phyloP scores from a whole-genome alignment of 371 early-diverging fungal species.

The Polyrhizophydium stewartii region DNA sequence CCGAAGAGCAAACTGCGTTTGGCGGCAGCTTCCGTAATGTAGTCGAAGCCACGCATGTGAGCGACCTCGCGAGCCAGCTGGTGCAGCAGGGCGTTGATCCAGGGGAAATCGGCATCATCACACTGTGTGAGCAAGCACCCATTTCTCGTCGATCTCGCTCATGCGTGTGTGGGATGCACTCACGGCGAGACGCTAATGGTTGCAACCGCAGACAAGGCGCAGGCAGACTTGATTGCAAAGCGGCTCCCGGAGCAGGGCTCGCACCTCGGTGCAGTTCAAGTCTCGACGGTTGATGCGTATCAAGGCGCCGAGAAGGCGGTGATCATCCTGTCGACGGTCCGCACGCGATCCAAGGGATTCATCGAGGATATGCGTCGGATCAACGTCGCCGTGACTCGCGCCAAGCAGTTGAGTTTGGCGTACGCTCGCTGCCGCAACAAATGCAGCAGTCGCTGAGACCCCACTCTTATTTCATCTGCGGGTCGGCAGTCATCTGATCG shows the following conservation, averaged over 20 bases:
- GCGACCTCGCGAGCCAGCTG: not conserved
- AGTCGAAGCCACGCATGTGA: slow-evolving; percentile 34
- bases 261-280: slow-evolving; percentile 23
- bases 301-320: slow-evolving; percentile 84
- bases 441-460: not conserved
- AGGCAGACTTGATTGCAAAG: slow-evolving; percentile 48
- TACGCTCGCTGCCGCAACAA: not conserved
- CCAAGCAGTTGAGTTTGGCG: slow-evolving; percentile 19
- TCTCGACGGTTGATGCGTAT: slow-evolving; percentile 84
- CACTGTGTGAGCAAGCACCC: too few species aligned
- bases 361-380: slow-evolving; percentile 46
- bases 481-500: slow-evolving; percentile 52
- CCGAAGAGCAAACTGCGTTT: slow-evolving; percentile 4
- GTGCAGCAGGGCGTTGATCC: not conserved
- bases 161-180: not conserved
- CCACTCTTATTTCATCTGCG: not conserved
- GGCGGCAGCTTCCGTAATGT: slow-evolving; percentile 52
- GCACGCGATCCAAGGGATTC: slow-evolving; percentile 49
- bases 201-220: slow-evolving; percentile 56
- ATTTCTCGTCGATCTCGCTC: not conserved
- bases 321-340: slow-evolving; percentile 71
- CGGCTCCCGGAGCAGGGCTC: not conserved
- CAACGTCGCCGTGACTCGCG: slow-evolving; percentile 57
- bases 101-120: not conserved
- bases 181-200: slow-evolving; percentile 1